Base-by-base conservation (phyloP, 352 stramenopile genomes). In the Pythium guiyangense region DNA sequence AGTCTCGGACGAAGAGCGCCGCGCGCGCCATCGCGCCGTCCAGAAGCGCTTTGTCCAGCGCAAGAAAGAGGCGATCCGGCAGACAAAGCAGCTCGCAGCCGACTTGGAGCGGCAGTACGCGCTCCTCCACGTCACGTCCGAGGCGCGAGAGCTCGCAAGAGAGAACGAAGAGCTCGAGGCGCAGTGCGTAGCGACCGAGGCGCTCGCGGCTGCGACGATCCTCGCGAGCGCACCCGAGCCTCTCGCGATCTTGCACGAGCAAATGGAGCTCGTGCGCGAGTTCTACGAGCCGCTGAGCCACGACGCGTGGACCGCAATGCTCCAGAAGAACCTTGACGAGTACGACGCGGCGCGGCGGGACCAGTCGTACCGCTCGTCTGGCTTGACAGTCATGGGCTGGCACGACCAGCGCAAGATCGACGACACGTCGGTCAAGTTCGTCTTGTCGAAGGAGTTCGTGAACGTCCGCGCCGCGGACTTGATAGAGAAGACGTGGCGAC, bases 1-100 rank as follows among this genome's bases (percentile, higher is more conserved):
- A 54, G 57, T 58, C 3, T 45, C 58, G 11, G 69, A 79, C 29
- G 67, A 84, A 51, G 71, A 84, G 35, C 64, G 74, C 31, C 63
- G 72, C 42, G 71, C 70, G 40, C 67, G 74, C 22, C 74, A 85
- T 57, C 70, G 72, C 49, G 74, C 64, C 10, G 72, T 80, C 27
- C 74, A 85, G 44, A 63, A 71, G 25, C 64, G 74, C 25, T 85
- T 85, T 43, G 70, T 85, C 37, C 74, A 80, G 56, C 74, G 74
- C 15, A 85, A 82, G 49, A 85, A 82, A 57, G 72, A 68, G 17
- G 62, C 76, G 58, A 65, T 71, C 57, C 40, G 61, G 18, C 70
- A 70, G 26, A 71, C 66, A 0, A 77, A 78, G 39, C 60, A 48
- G 10, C 50, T 79, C 45, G 67, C 54, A 2, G 60, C 64, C 17